These are phyloP conservation scores for Scheffersomyces parashehatae DNA, from an alignment of 1,139 yeast genomes.

Conservation along the genomic window DNA sequence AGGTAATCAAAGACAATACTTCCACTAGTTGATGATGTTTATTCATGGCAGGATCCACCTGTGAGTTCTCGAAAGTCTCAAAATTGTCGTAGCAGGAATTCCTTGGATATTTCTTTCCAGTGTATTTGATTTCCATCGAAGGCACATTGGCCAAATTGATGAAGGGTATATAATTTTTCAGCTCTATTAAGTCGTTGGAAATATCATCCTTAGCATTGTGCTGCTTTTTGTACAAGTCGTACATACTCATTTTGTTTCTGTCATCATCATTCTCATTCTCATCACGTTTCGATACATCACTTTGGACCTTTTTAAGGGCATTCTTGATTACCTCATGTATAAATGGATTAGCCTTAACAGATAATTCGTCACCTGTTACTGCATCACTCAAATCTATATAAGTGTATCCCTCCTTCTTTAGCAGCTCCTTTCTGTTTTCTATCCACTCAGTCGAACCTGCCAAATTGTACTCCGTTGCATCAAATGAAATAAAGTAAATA, in stretches of 20 bases:
- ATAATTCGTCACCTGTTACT: constrained; percentile 60
- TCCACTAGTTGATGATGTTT: constrained; percentile 62
- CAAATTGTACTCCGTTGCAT: constrained; percentile 76
- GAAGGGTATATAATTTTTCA: constrained; percentile 72
- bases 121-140: constrained; percentile 58
- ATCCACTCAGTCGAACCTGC: constrained; percentile 88
- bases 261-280: constrained; percentile 6
- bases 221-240: constrained; percentile 29
- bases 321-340: constrained; percentile 48
- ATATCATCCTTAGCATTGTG: constrained; percentile 27
- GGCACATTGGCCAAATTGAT: constrained; percentile 69
- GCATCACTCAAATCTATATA: constrained; percentile 80
- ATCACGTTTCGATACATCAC: constrained; percentile 4
- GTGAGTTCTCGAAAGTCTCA: constrained; percentile 47
- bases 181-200: constrained; percentile 46
- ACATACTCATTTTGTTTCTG: constrained; percentile 16
- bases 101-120: constrained; percentile 49
- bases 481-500: constrained; percentile 83
- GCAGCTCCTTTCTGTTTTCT: constrained; percentile 53
- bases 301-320: constrained; percentile 39
- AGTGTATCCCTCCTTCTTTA: constrained; percentile 64
- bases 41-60: constrained; percentile 57
- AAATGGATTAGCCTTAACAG: constrained; percentile 67
- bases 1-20: constrained; percentile 50
- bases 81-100: constrained; percentile 70